Base-by-base conservation (phyloP, 768 basidiomycete genomes). In the Lactarius pseudohatsudake region DNA sequence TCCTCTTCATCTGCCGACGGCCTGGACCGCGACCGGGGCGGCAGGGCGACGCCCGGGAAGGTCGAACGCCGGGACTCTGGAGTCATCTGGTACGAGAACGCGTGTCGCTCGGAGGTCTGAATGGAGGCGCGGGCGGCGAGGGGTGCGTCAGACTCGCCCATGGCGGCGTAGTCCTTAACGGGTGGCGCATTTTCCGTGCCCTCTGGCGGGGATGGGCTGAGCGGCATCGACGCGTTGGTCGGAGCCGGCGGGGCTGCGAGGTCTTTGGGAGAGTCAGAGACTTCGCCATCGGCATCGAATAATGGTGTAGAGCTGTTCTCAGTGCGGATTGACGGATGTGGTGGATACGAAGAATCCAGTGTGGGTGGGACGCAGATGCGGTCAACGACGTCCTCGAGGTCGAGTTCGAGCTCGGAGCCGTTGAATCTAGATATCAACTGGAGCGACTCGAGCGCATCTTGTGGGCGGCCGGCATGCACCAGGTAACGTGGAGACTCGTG, bases 401-500 rank as follows among this genome's bases (percentile, higher is more conserved):
- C 85, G 36, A 95, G 81, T 4, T 80, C 76, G 0, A 95, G 76
- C 61, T 86, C 80, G 18, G 86, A 85, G 2, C 91, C 93, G 75
- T 98, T 98, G 78, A 91, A 94, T 38, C 82, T 82, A 3, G 92
- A 91, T 54, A 99, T 98, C 69, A 91, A 78, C 70, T 89, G 88
- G 0, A 99, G 82, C 0, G 88, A 88, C 70, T 91, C 85, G 41
- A 96, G 77, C 0, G 96, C 96, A 70, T 97, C 95, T 41, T 86
- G 83, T 40, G 85, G 88, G 54, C 94, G 84, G 18, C 94, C 94
- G 0, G 92, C 88, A 56, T 94, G 89, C 5, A 96, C 94, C 65
- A 99, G 88, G 74, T 89, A 98, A 28, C 94, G 86, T 2, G 97
- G 95, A 0, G 94, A 96, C 77, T 99, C 96, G 75, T 98, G 90